These are phyloP conservation scores for Boletus subparvulus DNA, from an alignment of 768 basidiomycete genomes.

Conservation along the genomic window DNA sequence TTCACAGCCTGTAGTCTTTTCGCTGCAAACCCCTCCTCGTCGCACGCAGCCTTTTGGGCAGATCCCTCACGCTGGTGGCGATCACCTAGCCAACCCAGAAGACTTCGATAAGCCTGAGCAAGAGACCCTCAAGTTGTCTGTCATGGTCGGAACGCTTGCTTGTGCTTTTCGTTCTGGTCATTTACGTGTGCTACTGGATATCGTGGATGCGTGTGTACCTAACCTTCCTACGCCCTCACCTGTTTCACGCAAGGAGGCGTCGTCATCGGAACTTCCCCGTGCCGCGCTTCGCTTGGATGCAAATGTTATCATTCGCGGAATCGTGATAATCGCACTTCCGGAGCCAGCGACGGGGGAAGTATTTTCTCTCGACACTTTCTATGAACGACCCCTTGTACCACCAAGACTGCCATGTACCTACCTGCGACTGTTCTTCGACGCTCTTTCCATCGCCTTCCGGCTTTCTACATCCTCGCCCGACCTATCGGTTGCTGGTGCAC, in stretches of 20 bases:
- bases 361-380: conserved; percentile 41
- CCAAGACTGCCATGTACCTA: conserved; percentile 50
- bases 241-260: conserved; percentile 11
- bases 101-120: conserved; percentile 7
- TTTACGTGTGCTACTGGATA: conserved; percentile 46
- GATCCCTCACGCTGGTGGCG: neutral
- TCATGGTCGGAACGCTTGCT: conserved; percentile 52
- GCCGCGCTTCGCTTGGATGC: conserved; percentile 35
- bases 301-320: conserved; percentile 39
- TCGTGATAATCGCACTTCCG: conserved; percentile 50
- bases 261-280: conserved; percentile 15
- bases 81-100: conserved; percentile 8
- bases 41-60: conserved; percentile 13
- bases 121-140: conserved; percentile 41
- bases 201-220: conserved; percentile 36
- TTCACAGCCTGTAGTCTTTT: conserved; percentile 56
- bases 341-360: conserved; percentile 11
- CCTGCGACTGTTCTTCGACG: conserved; percentile 53
- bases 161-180: conserved; percentile 59
- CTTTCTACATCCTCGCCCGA: conserved; percentile 8
- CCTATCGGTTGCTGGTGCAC: neutral
- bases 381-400: conserved; percentile 58
- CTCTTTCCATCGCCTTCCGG: conserved; percentile 20
- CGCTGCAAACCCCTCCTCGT: conserved; percentile 48
- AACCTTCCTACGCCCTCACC: conserved; percentile 18